Percentiles rank a stretch among this genome's conserved stretches.
Evolutionary conservation across 129 eudicot species (phyloP).

Genomic region (Centella asiatica): DNA sequence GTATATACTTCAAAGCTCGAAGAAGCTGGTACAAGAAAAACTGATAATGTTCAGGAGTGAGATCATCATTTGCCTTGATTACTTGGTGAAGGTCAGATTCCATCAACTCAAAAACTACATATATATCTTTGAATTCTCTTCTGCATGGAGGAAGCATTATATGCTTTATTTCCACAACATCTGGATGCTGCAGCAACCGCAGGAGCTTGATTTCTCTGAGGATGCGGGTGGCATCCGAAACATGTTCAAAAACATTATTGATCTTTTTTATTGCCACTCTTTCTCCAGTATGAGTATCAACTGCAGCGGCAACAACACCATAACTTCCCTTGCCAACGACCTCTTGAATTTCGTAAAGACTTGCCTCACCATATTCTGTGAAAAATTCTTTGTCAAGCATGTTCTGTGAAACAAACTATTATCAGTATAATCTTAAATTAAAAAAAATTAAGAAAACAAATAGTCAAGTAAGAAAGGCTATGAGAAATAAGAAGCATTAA

Average conservation of each 20-base stretch:
- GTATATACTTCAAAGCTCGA: slow-evolving; percentile 79
- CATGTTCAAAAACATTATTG: slow-evolving; percentile 77
- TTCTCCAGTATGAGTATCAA: slow-evolving; percentile 87
- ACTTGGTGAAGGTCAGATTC: slow-evolving; percentile 90
- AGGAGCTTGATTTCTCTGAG: slow-evolving; percentile 86
- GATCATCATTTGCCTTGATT: slow-evolving; percentile 76
- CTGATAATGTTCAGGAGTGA: slow-evolving; percentile 81
- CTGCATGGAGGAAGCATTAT: slow-evolving; percentile 92
- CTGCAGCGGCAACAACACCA: slow-evolving; percentile 90
- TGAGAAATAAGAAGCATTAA: not conserved
- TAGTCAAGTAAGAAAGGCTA: not conserved
- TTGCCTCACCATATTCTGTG: slow-evolving; percentile 94
- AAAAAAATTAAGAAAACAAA: not conserved
- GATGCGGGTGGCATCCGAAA: slow-evolving; percentile 85
- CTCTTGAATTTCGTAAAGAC: slow-evolving; percentile 73
- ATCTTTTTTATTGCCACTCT: slow-evolving; percentile 82
- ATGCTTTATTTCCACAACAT: slow-evolving; percentile 78
- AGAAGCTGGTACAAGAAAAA: slow-evolving; percentile 88
- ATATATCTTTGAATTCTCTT: slow-evolving; percentile 87
- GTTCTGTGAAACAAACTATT: slow-evolving; percentile 18
- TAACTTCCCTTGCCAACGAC: slow-evolving; percentile 92
- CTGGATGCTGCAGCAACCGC: slow-evolving; percentile 69
- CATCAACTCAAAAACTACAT: slow-evolving; percentile 94
- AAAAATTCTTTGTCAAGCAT: slow-evolving; percentile 91
- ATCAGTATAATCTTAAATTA: slow-evolving; percentile 3